These are phyloP conservation scores for Tricholoma hemisulphureum DNA, from an alignment of 768 basidiomycete species.

Conservation along the genomic window DNA sequence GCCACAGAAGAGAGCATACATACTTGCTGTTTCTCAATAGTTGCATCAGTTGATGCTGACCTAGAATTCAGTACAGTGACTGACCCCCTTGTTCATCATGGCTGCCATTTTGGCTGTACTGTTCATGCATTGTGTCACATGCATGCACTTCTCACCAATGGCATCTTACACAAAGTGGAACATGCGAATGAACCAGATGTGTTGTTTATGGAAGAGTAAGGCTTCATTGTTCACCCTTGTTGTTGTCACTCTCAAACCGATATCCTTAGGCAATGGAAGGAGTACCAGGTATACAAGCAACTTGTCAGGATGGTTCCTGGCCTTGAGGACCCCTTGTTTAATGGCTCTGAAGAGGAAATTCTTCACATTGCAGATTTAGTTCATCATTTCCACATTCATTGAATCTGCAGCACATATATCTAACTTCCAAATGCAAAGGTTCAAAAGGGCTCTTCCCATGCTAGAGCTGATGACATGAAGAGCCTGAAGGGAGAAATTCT, in stretches of 20 bases:
- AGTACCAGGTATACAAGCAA: conserved; percentile 9
- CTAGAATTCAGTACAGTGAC: neutral
- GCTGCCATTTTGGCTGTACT: conserved; percentile 21
- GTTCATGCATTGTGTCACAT: conserved; percentile 12
- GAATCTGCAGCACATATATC: neutral
- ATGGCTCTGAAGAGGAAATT: conserved; percentile 18
- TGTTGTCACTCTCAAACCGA: neutral
- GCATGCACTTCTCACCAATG: conserved; percentile 19
- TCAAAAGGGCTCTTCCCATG: conserved; percentile 21
- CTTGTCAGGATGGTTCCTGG: conserved; percentile 4
- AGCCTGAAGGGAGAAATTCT: conserved; percentile 16
- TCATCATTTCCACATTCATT: neutral
- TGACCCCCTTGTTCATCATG: conserved; percentile 20
- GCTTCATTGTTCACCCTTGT: neutral
- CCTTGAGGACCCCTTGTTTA: conserved; percentile 11
- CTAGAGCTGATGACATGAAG: conserved; percentile 17
- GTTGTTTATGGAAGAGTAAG: conserved; percentile 4
- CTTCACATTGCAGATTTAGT: conserved; percentile 19
- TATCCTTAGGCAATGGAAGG: conserved; percentile 8
- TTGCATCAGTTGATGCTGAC: neutral
- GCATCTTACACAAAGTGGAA: conserved; percentile 12
- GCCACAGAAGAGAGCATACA: conserved; percentile 1
- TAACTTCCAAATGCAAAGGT: conserved; percentile 19
- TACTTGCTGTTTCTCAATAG: neutral
- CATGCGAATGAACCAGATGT: conserved; percentile 1